phyloP scores from a whole-genome alignment of 768 basidiomycete species.

The Coprinellus micaceus region DNA sequence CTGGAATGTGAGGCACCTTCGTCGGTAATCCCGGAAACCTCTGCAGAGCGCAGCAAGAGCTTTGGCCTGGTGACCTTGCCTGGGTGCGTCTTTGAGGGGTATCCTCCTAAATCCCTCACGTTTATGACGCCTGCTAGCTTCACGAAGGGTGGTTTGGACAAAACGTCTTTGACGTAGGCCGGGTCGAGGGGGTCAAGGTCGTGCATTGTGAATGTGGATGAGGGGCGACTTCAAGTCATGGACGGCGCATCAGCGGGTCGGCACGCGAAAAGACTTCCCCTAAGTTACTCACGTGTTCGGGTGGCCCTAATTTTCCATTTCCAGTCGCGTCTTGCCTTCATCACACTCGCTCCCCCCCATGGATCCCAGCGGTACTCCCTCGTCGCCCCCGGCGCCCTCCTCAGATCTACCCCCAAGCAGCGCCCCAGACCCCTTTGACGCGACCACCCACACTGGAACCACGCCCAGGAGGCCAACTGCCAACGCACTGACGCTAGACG shows the following conservation, averaged over 20 bases:
- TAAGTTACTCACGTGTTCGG: slow-evolving; percentile 27
- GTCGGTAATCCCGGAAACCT: slow-evolving; percentile 65
- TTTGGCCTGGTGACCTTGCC: slow-evolving; percentile 54
- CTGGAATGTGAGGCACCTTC: too few relatives aligned
- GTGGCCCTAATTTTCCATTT: slow-evolving; percentile 28
- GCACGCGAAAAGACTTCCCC: slow-evolving; percentile 39
- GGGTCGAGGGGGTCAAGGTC: slow-evolving; percentile 67
- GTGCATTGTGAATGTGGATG: slow-evolving; percentile 29
- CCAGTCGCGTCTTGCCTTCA: slow-evolving; percentile 29
- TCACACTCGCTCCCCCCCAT: slow-evolving; percentile 28
- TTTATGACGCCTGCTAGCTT: slow-evolving; percentile 71
- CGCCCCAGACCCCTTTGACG: slow-evolving; percentile 34
- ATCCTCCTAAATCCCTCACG: slow-evolving; percentile 66
- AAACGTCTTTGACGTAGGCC: slow-evolving; percentile 54
- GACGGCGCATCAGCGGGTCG: slow-evolving; percentile 4
- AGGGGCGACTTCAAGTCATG: too few relatives aligned
- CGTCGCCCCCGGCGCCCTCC: slow-evolving; percentile 52
- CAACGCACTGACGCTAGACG: slow-evolving; percentile 54
- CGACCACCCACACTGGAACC: slow-evolving; percentile 29
- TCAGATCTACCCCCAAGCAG: slow-evolving; percentile 54
- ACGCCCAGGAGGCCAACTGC: slow-evolving; percentile 37
- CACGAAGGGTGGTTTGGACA: slow-evolving; percentile 71
- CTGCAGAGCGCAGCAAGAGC: slow-evolving; percentile 65
- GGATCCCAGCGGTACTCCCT: slow-evolving; percentile 50
- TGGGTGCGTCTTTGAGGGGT: slow-evolving; percentile 43